Evolutionary conservation across 179 eudicot genomes (phyloP).

Genomic region (Dionaea muscipula): DNA sequence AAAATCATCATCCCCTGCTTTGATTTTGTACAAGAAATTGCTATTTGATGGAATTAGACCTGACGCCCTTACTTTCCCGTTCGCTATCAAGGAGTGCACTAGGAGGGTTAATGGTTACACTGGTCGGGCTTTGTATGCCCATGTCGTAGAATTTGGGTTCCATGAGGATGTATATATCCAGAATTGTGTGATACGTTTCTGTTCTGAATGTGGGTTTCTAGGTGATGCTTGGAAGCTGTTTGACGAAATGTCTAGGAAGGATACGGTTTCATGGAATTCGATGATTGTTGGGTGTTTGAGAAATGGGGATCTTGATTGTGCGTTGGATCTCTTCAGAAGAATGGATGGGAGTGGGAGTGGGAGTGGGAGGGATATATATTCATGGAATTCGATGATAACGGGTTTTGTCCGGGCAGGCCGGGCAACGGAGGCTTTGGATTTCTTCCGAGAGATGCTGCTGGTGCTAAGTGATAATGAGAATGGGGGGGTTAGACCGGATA

Average conservation of each 20-base stretch:
- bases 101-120: constrained; percentile 17
- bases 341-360: too few relatives aligned
- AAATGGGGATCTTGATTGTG: constrained; percentile 32
- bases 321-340: constrained; percentile 30
- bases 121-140: constrained; percentile 38
- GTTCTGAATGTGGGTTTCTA: constrained; percentile 32
- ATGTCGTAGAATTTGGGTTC: constrained; percentile 36
- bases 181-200: constrained; percentile 42
- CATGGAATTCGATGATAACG: constrained; percentile 51
- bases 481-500: constrained; percentile 31
- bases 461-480: constrained; percentile 4
- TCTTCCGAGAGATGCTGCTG: constrained; percentile 45
- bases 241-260: constrained; percentile 44
- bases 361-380: constrained; percentile 30
- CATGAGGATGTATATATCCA: constrained; percentile 30
- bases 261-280: constrained; percentile 38
- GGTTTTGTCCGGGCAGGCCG: constrained; percentile 42
- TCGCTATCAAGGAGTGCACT: constrained; percentile 43
- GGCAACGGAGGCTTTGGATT: constrained; percentile 33
- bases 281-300: constrained; percentile 24
- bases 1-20: constrained; percentile 14
- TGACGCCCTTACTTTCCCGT: constrained; percentile 40
- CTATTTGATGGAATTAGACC: constrained; percentile 25
- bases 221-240: constrained; percentile 36
- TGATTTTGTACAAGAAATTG: constrained; percentile 32